Conservation (phyloP, 257 asterid genomes). For the Knoxia roxburghii region DNA sequence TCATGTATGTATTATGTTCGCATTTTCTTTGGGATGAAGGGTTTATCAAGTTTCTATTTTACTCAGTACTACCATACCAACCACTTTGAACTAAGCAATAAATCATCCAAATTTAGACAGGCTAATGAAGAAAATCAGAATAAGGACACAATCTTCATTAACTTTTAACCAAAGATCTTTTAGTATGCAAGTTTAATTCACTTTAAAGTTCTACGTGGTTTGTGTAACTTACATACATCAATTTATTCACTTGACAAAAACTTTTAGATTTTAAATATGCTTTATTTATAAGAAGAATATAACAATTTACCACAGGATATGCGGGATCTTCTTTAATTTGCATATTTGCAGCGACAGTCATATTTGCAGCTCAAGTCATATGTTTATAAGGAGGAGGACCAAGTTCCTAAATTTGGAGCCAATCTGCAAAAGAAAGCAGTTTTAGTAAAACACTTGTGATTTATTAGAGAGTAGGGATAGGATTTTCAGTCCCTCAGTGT, state of each 20-base stretch:
- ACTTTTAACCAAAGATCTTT: not conserved
- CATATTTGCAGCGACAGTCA: conserved; percentile 53
- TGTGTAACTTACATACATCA: not conserved
- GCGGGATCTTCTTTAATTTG: conserved; percentile 65
- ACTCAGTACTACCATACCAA: too few species aligned
- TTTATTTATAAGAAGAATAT: not conserved
- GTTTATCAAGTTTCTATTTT: too few species aligned
- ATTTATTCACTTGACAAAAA: not conserved
- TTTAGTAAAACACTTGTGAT: not conserved
- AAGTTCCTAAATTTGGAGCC: conserved; percentile 32
- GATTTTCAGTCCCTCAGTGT: not conserved
- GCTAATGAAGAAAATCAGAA: conserved; percentile 5
- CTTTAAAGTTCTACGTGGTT: not conserved
- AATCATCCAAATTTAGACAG: conserved; percentile 4
- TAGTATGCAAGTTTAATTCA: not conserved
- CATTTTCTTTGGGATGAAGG: too few species aligned
- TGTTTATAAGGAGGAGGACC: conserved; percentile 34
- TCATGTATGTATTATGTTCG: too few species aligned
- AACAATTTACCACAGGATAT: conserved; percentile 66
- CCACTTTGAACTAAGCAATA: too few species aligned
- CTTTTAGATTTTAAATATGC: too few species aligned
- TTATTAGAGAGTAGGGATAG: not conserved
- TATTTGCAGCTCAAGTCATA: conserved; percentile 41
- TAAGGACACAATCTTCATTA: not conserved
- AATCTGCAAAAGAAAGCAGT: conserved; percentile 25